Evolutionary conservation across 495 filamentous ascomycete genomes (phyloP).

Genomic region (Aspergillus taichungensis): DNA sequence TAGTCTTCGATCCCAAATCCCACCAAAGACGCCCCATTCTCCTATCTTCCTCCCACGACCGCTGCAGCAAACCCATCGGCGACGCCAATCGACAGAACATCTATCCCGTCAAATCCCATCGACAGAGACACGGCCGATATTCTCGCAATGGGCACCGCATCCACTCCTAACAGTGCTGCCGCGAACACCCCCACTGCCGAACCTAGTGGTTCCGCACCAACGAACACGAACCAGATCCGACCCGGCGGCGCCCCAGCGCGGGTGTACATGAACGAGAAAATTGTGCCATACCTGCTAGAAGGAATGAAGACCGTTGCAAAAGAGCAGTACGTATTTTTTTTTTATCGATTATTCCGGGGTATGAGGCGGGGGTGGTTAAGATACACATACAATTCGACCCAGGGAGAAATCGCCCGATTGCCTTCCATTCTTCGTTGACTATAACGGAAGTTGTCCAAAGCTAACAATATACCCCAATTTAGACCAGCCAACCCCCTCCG

Average conservation of each 20-base stretch:
- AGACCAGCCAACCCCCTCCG: conserved; percentile 76
- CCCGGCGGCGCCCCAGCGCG: conserved; percentile 78
- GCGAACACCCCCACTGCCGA: conserved; percentile 31
- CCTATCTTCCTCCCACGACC: too few relatives aligned
- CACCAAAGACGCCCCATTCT: too few relatives aligned
- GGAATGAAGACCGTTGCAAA: conserved; percentile 84
- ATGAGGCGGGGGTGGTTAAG: too few relatives aligned
- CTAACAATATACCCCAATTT: background rate
- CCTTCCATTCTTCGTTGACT: background rate
- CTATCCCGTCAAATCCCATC: too few relatives aligned
- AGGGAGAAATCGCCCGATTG: background rate
- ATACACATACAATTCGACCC: background rate
- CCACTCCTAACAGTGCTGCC: conserved; percentile 12
- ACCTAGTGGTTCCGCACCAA: conserved; percentile 23
- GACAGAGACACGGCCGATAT: conserved; percentile 3
- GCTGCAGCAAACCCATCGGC: too few relatives aligned
- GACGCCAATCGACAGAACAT: too few relatives aligned
- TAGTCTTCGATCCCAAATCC: too few relatives aligned
- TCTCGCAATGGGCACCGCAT: conserved; percentile 13
- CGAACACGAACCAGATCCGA: conserved; percentile 24
- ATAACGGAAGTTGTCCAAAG: background rate
- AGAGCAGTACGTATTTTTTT: conserved; percentile 59
- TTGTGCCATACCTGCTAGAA: conserved; percentile 76
- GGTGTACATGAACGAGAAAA: conserved; percentile 81
- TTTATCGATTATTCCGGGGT: background rate